Base-by-base conservation (phyloP, 768 basidiomycete species). In the Hebeloma cylindrosporum region DNA sequence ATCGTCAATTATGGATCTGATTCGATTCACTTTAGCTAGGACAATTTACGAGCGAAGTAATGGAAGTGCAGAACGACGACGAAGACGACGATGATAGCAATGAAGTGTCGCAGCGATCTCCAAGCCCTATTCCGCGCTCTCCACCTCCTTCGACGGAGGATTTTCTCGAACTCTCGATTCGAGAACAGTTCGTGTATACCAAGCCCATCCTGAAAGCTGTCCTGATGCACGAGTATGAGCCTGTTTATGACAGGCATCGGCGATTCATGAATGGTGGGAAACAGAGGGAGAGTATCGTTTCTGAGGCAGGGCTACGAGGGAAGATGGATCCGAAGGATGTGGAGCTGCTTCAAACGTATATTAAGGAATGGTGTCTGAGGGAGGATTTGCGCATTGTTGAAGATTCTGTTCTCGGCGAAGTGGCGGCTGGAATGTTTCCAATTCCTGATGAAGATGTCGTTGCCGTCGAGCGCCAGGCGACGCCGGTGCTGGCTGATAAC, bases 171-270 rank as follows among this genome's bases (percentile, higher is more conserved):
- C 70, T 87, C 22, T 43, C 70, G 5, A 70, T 86, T 5, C 68
- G 68, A 14, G 63, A 76, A 28, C 85, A 90, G 51, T 78, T 91
- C 43, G 73, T 66, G 8, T 87, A 86, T 54, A 70, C 77, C 20
- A 87, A 83, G 48, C 79, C 79, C 1, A 69, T 88, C 10, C 64
- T 91, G 31, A 62, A 56, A 18, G 82, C 80, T 1, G 75, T 88
- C 23, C 60, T 90, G 25, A 73, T 72, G 25, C 75, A 75, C 23
- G 53, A 58, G 23, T 89, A 85, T 57, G 48, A 43, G 1, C 88
- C 88, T 1, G 77, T 78, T 2, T 56, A 50, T 43, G 53, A 53
- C 20, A 70, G 70, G 17, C 81, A 87, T 50, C 65, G 67, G 5
- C 60, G 59, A 0, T 89, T 83, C 52, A 73, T 89, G 59, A 72